Percentiles rank a stretch among this genome's conserved stretches.
phyloP scores from a whole-genome alignment of 768 basidiomycete genomes.

The Solioccasus polychromus region DNA sequence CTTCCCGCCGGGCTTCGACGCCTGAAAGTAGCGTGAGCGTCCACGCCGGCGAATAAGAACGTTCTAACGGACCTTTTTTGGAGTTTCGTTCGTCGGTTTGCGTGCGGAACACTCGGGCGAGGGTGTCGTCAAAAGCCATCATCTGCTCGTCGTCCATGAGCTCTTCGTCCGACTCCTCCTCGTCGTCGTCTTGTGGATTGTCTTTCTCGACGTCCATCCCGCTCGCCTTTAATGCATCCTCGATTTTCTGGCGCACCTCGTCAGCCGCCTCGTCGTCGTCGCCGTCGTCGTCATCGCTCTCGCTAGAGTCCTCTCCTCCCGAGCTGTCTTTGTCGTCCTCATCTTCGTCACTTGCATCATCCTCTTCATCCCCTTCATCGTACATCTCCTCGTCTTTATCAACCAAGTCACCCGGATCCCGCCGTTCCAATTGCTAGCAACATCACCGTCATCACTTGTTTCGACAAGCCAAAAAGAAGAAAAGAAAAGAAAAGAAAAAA shows the following conservation, averaged over 20 bases:
- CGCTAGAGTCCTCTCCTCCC: slow-evolving; percentile 32
- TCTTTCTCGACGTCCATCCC: slow-evolving; percentile 54
- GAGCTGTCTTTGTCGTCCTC: slow-evolving; percentile 34
- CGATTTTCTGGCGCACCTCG: slow-evolving; percentile 66
- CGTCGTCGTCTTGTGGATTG: slow-evolving; percentile 54
- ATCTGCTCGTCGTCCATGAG: slow-evolving; percentile 97
- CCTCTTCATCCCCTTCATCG: slow-evolving; percentile 33
- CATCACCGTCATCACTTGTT: slow-evolving; percentile 8
- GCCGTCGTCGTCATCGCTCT: slow-evolving; percentile 43
- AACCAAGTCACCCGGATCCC: slow-evolving; percentile 54
- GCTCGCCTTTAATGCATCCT: slow-evolving; percentile 58
- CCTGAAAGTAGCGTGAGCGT: slow-evolving; percentile 33
- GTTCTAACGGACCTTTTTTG: slow-evolving; percentile 54
- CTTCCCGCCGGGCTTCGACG: slow-evolving; percentile 76
- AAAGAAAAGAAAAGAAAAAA: no score
- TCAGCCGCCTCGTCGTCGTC: slow-evolving; percentile 45
- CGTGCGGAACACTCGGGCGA: slow-evolving; percentile 81
- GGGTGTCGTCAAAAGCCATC: slow-evolving; percentile 92
- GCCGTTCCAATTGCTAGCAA: slow-evolving; percentile 78
- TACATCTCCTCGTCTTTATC: slow-evolving; percentile 43
- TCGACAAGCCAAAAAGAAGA: no score
- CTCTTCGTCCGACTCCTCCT: slow-evolving; percentile 54
- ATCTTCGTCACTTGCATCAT: slow-evolving; percentile 35
- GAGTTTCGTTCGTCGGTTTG: slow-evolving; percentile 58
- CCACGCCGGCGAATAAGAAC: background rate